Base-by-base conservation (phyloP, 75 land plant species). In the Sequoiadendron giganteum region DNA sequence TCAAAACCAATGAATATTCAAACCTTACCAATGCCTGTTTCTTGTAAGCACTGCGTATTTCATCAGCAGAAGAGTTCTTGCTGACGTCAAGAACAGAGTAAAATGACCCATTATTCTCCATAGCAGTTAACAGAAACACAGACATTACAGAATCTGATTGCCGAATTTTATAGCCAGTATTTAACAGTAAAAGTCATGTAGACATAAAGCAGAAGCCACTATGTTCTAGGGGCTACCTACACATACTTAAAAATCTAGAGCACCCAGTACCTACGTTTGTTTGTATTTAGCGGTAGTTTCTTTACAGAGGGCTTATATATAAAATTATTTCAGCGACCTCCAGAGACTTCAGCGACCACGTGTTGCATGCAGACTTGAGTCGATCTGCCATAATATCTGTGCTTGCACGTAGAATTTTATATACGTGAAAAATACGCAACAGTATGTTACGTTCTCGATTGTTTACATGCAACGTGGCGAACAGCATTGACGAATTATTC, bases 21-120 rank as follows among this genome's bases (percentile, higher is more conserved):
- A 10, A 9, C 1, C 84, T 8, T 47, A 82, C 84, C 84, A 82
- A 43, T 82, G 84, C 84, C 28, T 43, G 84, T 10, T 82, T 82
- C n/a, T 47, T 82, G 4, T 82, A 82, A 19, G 84, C 52, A 3
- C 52, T 82, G 52, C 84, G 84, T 82, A 82, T 82, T 82, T 82
- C 84, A 25, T 25, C 52, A 45, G 52, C 32, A 48, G 84, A 82
- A 10, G 84, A 82, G 84, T 82, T 47, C 84, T 45, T 82, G 1
- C n/a, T 1, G 2, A 82, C 49, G 13, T 30, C 52, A 82, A 82
- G 84, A 82, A 82, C 3, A 25, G 84, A 43, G 30, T 82, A 82
- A n/a, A 82, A 82, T 9, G 83, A 81, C 9, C 25, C 28, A 82
- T 3, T 79, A 6, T 32, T 42, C 36, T 40, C 82, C 45, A 79